These are phyloP conservation scores for Hyaloscypha bicolor DNA, from an alignment of 495 filamentous ascomycete genomes.

Conservation along the genomic window DNA sequence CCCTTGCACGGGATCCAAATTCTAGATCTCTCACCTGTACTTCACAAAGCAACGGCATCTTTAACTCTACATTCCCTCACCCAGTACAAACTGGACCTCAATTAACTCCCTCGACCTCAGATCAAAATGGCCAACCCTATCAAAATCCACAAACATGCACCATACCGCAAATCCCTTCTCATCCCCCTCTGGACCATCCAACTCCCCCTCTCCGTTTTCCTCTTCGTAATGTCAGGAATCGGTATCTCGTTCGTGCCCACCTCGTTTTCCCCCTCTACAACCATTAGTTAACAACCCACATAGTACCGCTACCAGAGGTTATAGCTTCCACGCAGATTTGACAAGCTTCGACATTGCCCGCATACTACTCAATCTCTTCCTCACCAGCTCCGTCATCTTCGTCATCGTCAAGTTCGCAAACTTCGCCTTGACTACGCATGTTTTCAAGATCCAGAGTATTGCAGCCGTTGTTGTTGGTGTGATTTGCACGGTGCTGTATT, in stretches of 20 bases:
- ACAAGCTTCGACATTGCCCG: not conserved
- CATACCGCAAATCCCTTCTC: not conserved
- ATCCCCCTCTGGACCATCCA: not conserved
- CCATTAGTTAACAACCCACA: not conserved
- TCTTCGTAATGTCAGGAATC: not conserved
- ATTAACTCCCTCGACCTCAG: too few species aligned
- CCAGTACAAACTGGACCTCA: not conserved
- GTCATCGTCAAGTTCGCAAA: not conserved
- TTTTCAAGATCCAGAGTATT: not conserved
- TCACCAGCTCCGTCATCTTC: not conserved
- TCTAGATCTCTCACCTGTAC: too few species aligned
- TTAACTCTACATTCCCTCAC: not conserved
- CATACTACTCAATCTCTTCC: not conserved
- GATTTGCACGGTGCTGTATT: not conserved
- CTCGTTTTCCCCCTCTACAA: not conserved
- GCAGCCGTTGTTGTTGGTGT: not conserved
- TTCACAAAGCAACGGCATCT: too few species aligned
- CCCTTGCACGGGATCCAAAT: too few species aligned
- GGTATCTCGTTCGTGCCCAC: not conserved
- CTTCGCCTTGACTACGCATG: not conserved
- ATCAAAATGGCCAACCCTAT: not conserved
- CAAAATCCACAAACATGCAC: not conserved
- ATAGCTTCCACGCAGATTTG: too few species aligned
- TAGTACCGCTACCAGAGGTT: too few species aligned
- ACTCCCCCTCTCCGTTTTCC: not conserved